These are phyloP conservation scores for Coemansia sp. DNA, from an alignment of 192 early-diverging fungal species.

Conservation along the genomic window DNA sequence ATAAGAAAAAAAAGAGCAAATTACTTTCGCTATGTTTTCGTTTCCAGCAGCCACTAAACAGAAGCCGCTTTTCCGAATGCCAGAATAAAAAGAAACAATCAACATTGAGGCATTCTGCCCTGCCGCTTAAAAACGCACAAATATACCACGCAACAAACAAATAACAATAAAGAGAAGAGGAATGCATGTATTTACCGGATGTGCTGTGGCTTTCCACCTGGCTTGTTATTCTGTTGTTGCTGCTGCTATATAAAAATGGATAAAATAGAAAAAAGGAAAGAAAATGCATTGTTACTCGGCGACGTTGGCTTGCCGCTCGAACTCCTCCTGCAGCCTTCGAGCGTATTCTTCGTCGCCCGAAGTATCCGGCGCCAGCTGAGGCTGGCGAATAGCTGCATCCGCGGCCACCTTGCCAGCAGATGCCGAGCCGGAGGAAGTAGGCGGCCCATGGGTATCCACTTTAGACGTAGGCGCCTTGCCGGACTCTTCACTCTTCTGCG, in stretches of 20 bases:
- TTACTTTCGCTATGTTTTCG: neutral
- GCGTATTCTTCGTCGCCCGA: slow-evolving; percentile 46
- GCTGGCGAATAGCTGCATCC: neutral
- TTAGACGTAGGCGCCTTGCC: too few species aligned
- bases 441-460: too few species aligned
- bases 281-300: slow-evolving; percentile 1
- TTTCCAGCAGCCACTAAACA: neutral
- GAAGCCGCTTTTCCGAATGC: neutral
- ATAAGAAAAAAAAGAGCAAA: too few species aligned
- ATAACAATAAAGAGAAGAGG: neutral
- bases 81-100: neutral
- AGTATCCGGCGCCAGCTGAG: slow-evolving; percentile 27
- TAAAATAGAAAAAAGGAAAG: neutral
- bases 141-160: too few species aligned
- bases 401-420: neutral
- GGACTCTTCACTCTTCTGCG: neutral
- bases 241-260: neutral
- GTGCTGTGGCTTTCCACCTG: neutral
- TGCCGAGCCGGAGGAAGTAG: too few species aligned
- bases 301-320: slow-evolving; percentile 20
- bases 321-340: slow-evolving; percentile 43
- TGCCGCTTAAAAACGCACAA: too few species aligned
- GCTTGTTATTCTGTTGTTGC: too few species aligned
- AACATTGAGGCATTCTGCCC: neutral
- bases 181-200: too few species aligned